Evolutionary conservation across 805 yeast genomes (phyloP).

Genomic region (Teunomyces stri): DNA sequence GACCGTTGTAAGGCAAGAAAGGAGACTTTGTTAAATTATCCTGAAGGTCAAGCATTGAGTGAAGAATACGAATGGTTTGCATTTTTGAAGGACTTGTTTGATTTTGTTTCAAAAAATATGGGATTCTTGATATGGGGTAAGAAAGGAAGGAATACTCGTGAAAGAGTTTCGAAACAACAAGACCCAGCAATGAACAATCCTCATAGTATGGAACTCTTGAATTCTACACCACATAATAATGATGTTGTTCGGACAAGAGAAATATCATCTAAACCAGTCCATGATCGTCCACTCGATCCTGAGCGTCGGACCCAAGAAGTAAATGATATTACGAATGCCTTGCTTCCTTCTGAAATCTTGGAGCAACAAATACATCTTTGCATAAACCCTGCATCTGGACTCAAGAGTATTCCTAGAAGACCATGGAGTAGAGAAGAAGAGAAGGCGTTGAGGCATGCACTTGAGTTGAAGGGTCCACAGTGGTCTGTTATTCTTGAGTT

Average conservation of each 20-base stretch:
- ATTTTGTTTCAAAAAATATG: slow-evolving; percentile 72
- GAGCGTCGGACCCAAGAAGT: slow-evolving; percentile 16
- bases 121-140: slow-evolving; percentile 72
- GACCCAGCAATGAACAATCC: slow-evolving; percentile 11
- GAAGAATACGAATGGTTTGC: slow-evolving; percentile 83
- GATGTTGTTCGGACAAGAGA: background rate
- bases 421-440: slow-evolving; percentile 92
- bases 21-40: slow-evolving; percentile 50
- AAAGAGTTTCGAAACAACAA: slow-evolving; percentile 2
- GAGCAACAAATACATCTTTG: slow-evolving; percentile 43
- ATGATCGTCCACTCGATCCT: background rate
- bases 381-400: slow-evolving; percentile 26
- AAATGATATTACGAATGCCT: slow-evolving; percentile 28
- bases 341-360: slow-evolving; percentile 43
- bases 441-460: slow-evolving; percentile 73
- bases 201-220: slow-evolving; percentile 22
- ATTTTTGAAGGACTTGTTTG: slow-evolving; percentile 75
- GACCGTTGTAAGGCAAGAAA: slow-evolving; percentile 71
- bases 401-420: slow-evolving; percentile 44
- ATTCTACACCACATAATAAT: background rate
- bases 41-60: slow-evolving; percentile 51
- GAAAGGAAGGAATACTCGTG: slow-evolving; percentile 27
- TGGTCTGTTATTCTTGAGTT: slow-evolving; percentile 89
- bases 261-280: background rate
- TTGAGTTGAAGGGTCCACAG: slow-evolving; percentile 82